Conservation (phyloP, 768 basidiomycete species). For the Mycena alexandri region DNA sequence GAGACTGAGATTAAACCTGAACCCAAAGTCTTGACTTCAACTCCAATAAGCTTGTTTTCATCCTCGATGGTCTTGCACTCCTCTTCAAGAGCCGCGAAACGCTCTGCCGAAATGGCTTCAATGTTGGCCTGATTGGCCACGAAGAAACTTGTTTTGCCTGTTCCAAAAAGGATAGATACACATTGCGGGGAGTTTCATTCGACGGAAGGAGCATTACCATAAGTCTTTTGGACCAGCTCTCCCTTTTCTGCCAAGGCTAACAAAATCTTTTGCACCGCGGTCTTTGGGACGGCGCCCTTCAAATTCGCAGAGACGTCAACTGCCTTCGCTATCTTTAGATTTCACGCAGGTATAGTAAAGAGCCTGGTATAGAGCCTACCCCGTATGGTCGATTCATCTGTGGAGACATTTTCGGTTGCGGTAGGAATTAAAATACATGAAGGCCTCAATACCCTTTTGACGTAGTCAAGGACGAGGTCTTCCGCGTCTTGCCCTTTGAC, state of each 20-base stretch:
- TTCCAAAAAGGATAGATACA: slow-evolving; percentile 28
- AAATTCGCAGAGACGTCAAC: slow-evolving; percentile 91
- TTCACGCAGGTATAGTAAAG: too few relatives aligned
- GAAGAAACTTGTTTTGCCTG: slow-evolving; percentile 90
- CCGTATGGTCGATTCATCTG: slow-evolving; percentile 97
- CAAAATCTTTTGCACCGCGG: slow-evolving; percentile 87
- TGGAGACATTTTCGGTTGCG: slow-evolving; percentile 19
- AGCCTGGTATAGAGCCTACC: slow-evolving; percentile 55
- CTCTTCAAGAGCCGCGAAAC: slow-evolving; percentile 69
- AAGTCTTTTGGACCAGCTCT: slow-evolving; percentile 83
- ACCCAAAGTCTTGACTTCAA: slow-evolving; percentile 63
- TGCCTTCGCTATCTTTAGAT: too few relatives aligned
- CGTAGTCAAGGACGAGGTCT: slow-evolving; percentile 80
- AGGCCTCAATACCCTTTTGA: slow-evolving; percentile 68
- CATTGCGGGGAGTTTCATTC: neutral
- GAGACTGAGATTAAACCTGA: slow-evolving; percentile 51
- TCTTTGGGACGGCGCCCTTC: slow-evolving; percentile 87
- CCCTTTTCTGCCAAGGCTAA: slow-evolving; percentile 87
- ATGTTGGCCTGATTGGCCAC: slow-evolving; percentile 86
- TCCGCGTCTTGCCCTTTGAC: slow-evolving; percentile 88
- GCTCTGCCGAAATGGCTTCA: slow-evolving; percentile 71
- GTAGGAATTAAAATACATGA: slow-evolving; percentile 14
- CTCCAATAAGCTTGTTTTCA: slow-evolving; percentile 64
- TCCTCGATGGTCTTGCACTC: slow-evolving; percentile 72
- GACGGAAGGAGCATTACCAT: slow-evolving; percentile 63